These are phyloP conservation scores for Podospora pseudocomata DNA, from an alignment of 495 filamentous ascomycete genomes.

Conservation along the genomic window DNA sequence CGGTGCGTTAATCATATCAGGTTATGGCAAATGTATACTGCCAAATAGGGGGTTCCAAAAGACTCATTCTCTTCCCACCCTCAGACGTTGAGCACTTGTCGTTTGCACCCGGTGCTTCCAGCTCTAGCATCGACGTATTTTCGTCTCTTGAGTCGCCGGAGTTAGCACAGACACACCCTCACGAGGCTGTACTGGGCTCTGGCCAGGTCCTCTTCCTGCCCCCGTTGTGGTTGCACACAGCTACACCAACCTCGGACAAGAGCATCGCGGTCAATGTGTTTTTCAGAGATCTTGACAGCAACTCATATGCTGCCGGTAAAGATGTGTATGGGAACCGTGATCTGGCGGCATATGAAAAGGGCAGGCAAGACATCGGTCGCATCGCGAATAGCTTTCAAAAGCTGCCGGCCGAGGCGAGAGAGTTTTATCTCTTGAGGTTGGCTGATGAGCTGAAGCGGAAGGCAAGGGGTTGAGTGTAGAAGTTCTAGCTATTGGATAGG, in stretches of 20 bases:
- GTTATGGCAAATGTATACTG: constrained; percentile 89
- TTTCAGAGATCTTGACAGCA: constrained; percentile 65
- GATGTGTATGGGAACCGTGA: constrained; percentile 91
- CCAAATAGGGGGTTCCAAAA: constrained; percentile 69
- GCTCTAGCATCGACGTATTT: constrained; percentile 70
- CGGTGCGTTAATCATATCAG: constrained; percentile 33
- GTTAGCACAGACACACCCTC: constrained; percentile 57
- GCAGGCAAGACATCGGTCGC: constrained; percentile 64
- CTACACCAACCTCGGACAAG: constrained; percentile 56
- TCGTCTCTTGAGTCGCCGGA: constrained; percentile 30
- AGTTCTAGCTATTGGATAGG: constrained; percentile 9
- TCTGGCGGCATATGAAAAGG: constrained; percentile 77
- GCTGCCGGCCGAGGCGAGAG: constrained; percentile 60
- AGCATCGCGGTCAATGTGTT: constrained; percentile 84
- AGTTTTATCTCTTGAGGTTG: constrained; percentile 73
- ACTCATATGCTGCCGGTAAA: constrained; percentile 64
- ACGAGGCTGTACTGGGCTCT: constrained; percentile 59
- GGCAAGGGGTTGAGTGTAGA: constrained; percentile 20
- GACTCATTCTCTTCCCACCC: constrained; percentile 74
- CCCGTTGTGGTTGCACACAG: constrained; percentile 80
- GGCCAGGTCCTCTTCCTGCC: constrained; percentile 81
- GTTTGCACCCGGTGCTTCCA: constrained; percentile 74
- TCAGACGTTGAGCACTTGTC: constrained; percentile 64
- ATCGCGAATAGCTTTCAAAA: constrained; percentile 64
- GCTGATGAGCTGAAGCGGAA: constrained; percentile 58